Evolutionary conservation across 1,284 basidiomycete species (phyloP), one percentile per base, ranked within the genome.

Genomic region (Tranzscheliella williamsii): DNA sequence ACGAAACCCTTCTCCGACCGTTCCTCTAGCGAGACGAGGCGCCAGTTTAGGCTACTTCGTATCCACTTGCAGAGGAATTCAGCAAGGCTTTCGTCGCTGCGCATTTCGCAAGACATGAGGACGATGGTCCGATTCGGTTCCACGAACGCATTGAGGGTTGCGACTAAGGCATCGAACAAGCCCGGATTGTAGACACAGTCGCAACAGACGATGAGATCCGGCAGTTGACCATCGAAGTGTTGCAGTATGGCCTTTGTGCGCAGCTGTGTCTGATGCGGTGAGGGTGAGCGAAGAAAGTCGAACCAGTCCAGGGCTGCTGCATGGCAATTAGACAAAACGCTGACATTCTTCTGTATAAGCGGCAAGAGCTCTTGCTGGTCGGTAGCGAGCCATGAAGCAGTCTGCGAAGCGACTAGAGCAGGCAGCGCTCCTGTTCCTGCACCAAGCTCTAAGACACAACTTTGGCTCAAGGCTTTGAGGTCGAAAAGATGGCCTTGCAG

Each of bases 151-250:
- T 62, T 49, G 23, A 76, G 35, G 0, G 73, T 68, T 11, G 58
- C 50, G 11, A 75, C 35, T 4, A 76, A 52, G 12, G 73, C 53
- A 2, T 44, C 29, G 31, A 75, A 72, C 9, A 76, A 48, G 5
- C 42, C 39, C 3, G 73, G 72, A 26, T 75, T 76, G 55, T 67
- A 74, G 45, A 74, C 64, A 53, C 67, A 70, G 35, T 74, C 70
- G 34, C 64, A 47, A 39, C 67, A 67, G 26, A 72, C 23, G 29
- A 72, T 51, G 16, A 70, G 18, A n/a, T 68, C 65, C 4, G 52
- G 52, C 20, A 38, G 42, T 16, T 32, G 20, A 15, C 12, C 38
- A 22, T 34, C 20, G 20, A 62, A 29, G 7, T 52, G 58, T 3
- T 44, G 35, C 22, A 62, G 48, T 18, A 62, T 44, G 17, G 38